Base-by-base conservation (phyloP, 768 basidiomycete genomes). In the Trametes villosa region DNA sequence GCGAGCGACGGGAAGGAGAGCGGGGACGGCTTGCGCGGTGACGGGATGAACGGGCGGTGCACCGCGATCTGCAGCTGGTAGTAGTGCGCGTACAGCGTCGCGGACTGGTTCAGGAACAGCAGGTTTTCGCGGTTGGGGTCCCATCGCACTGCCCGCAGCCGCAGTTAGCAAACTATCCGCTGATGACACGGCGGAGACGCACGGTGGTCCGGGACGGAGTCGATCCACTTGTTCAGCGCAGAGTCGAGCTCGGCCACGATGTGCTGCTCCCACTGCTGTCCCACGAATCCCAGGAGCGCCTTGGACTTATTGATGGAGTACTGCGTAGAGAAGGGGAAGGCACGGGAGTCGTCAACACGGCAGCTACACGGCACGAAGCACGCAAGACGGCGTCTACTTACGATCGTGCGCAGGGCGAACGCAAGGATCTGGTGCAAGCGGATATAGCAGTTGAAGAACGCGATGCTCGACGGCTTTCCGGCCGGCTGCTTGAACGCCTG, bases 21-120 rank as follows among this genome's bases (percentile, higher is more conserved):
- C 2, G 74, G 70, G 0, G 78, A 74, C 0, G 78, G 79, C 57
- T 85, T 85, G 45, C 80, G 75, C 1, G 85, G 82, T 0, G 83
- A 83, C 0, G 89, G 88, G 58, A 94, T 87, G 72, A 91, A 92
- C 3, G 88, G 87, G 36, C 92, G 81, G 70, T 94, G 92, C 46
- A 92, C 83, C 56, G 86, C 76, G 64, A 94, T 92, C 68, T 82
- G 77, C 15, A 73, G 60, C 20, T 77, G 75, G 65, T 83, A 84
- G 68, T 81, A 84, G 13, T 71, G 56, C 8, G 73, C 61, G 54
- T 78, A 78, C 0, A 83, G 69, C 12, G 68, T 63, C 1, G 78
- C 77, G 1, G 76, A 77, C 60, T 79, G 76, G 29, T 70, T 64
- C 66, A 80, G 42, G 34, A 59, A 63, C 18, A 55, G 2, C 9